phyloP scores from a whole-genome alignment of 768 basidiomycete genomes.

The Terana coerulea region DNA sequence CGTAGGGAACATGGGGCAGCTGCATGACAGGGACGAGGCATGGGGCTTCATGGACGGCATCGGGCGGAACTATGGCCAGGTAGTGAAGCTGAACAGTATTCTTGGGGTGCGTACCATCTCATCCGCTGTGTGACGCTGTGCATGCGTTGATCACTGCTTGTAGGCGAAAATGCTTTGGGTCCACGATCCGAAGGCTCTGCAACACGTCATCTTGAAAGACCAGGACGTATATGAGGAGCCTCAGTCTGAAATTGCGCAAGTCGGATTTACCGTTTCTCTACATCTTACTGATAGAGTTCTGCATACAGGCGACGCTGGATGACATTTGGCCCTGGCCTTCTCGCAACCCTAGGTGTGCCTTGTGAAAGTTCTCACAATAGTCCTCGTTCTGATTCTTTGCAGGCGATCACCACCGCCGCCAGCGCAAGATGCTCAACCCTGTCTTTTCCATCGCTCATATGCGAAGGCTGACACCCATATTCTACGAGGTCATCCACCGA shows the following conservation, averaged over 20 bases:
- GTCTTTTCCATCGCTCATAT: constrained; percentile 29
- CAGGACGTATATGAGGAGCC: constrained; percentile 23
- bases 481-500: constrained; percentile 18
- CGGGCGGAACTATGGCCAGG: neutral
- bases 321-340: constrained; percentile 19
- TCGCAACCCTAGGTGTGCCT: constrained; percentile 15
- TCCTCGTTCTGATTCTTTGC: neutral
- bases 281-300: constrained; percentile 14
- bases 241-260: constrained; percentile 12
- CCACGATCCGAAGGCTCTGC: constrained; percentile 21
- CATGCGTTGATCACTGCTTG: too few species aligned
- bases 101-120: constrained; percentile 2
- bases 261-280: too few species aligned
- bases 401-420: constrained; percentile 26
- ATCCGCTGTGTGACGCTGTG: neutral
- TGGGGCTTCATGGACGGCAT: constrained; percentile 4
- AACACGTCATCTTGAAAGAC: constrained; percentile 22
- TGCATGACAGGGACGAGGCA: constrained; percentile 8
- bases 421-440: constrained; percentile 29
- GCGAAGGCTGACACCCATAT: constrained; percentile 24
- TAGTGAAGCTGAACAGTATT: constrained; percentile 5
- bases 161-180: constrained; percentile 22
- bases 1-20: constrained; percentile 1
- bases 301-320: neutral
- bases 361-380: neutral